A percentile compares a stretch with the other conserved stretches of the same genome.
These are phyloP conservation scores for Chimonanthus salicifolius DNA, from an alignment of 164 flowering plant species.

Conservation along the genomic window DNA sequence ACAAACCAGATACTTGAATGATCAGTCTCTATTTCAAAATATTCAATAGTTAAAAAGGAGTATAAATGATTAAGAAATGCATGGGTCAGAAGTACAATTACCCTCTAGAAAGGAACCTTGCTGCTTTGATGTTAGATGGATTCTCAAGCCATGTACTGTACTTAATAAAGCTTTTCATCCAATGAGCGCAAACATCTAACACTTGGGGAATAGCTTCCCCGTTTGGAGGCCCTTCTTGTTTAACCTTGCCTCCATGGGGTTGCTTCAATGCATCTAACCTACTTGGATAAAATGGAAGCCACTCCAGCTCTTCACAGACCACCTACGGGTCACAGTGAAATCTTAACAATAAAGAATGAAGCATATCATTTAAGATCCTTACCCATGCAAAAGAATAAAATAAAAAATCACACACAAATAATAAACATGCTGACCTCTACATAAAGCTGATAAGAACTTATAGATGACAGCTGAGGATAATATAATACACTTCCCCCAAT, in stretches of 20 bases:
- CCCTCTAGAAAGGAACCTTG: conserved; percentile 88
- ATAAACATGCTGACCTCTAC: conserved; percentile 77
- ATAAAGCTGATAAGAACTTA: conserved; percentile 93
- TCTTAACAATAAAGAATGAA: conserved; percentile 2
- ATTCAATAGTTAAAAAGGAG: background rate
- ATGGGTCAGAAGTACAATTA: conserved; percentile 15
- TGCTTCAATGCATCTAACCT: conserved; percentile 26
- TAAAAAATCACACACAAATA: too few species aligned
- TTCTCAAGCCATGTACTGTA: conserved; percentile 90
- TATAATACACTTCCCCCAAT: conserved; percentile 91
- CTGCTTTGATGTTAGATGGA: conserved; percentile 87
- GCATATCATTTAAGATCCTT: background rate
- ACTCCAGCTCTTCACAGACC: conserved; percentile 97
- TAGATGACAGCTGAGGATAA: conserved; percentile 95
- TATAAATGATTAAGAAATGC: background rate
- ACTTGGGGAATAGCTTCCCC: conserved; percentile 63
- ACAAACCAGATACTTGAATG: background rate
- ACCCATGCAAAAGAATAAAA: background rate
- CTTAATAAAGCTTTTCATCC: conserved; percentile 89
- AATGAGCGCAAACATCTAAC: conserved; percentile 74
- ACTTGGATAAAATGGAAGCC: conserved; percentile 90
- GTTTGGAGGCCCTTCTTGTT: conserved; percentile 61
- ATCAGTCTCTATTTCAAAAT: too few species aligned
- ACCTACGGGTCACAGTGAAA: conserved; percentile 40
- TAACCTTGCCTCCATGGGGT: conserved; percentile 46